phyloP scores from a whole-genome alignment of 192 early-diverging fungal genomes.

The Paraglomus brasilianum region DNA sequence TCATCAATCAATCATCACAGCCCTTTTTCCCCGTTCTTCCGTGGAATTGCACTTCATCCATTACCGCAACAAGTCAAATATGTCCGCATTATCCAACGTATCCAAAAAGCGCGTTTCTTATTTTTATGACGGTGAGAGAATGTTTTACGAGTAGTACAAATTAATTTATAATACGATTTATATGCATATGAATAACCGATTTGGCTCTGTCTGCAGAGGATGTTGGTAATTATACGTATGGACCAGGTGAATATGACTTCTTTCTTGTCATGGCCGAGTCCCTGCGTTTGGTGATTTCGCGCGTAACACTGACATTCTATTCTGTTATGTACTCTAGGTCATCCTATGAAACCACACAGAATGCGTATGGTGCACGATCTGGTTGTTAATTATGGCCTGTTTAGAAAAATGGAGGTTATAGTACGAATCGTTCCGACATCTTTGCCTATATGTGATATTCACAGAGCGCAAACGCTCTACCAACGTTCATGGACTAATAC shows the following conservation, averaged over 20 bases:
- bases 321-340: slow-evolving; percentile 45
- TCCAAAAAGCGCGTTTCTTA: slow-evolving; percentile 60
- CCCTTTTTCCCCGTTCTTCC: no score
- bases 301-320: not conserved
- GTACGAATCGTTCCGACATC: slow-evolving; percentile 38
- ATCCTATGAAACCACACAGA: slow-evolving; percentile 97
- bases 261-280: not conserved
- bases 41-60: no score
- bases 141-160: not conserved
- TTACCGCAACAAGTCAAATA: no score
- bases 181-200: not conserved
- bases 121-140: slow-evolving; percentile 61
- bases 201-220: slow-evolving; percentile 38
- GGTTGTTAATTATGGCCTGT: slow-evolving; percentile 87
- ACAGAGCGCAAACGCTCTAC: not conserved
- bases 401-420: slow-evolving; percentile 88
- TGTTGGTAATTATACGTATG: slow-evolving; percentile 86
- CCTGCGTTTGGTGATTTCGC: not conserved
- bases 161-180: not conserved
- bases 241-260: slow-evolving; percentile 51
- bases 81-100: no score
- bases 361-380: slow-evolving; percentile 93
- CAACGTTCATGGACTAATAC: not conserved
- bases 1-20: no score
- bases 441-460: not conserved